A percentile compares a stretch with the other conserved stretches of the same genome.
phyloP scores from a whole-genome alignment of 2,329 filamentous ascomycete genomes.

The Cryphonectria japonica region DNA sequence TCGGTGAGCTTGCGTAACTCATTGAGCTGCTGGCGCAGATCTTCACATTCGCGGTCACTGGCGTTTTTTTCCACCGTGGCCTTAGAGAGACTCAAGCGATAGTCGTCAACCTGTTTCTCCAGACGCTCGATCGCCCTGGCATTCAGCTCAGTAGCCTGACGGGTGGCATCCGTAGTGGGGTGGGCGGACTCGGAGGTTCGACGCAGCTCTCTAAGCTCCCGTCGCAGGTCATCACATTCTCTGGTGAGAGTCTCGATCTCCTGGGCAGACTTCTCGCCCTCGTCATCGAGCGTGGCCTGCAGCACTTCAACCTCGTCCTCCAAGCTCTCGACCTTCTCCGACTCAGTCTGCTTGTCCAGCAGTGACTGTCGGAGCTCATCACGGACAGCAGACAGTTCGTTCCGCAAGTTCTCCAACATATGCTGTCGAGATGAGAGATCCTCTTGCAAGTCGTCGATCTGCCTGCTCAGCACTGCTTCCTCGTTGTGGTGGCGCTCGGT shows the following conservation, averaged over 20 bases:
- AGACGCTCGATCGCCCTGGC: constrained; percentile 54
- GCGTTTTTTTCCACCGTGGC: constrained; percentile 52
- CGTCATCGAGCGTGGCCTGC: constrained; percentile 67
- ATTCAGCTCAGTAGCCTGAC: constrained; percentile 41
- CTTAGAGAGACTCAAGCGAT: constrained; percentile 72
- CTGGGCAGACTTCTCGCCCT: constrained; percentile 61
- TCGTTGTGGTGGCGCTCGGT: constrained; percentile 73
- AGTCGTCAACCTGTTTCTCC: constrained; percentile 60
- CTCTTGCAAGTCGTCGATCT: constrained; percentile 74
- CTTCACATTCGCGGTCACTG: constrained; percentile 50
- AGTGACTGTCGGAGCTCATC: constrained; percentile 73
- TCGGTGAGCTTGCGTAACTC: constrained; percentile 37
- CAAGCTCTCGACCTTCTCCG: constrained; percentile 67
- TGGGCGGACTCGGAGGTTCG: constrained; percentile 36
- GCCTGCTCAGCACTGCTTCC: constrained; percentile 70
- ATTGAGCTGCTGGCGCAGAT: constrained; percentile 49
- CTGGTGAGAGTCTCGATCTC: constrained; percentile 50
- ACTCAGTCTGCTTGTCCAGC: constrained; percentile 63
- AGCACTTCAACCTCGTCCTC: constrained; percentile 80
- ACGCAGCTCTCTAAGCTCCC: constrained; percentile 46
- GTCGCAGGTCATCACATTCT: constrained; percentile 48
- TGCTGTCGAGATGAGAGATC: constrained; percentile 70
- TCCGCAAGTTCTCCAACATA: constrained; percentile 66
- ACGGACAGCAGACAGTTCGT: constrained; percentile 66
- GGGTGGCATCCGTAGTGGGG: constrained; percentile 37